Evolutionary conservation across 371 early-diverging fungal genomes (phyloP).

Genomic region (Mucor lusitanicus): DNA sequence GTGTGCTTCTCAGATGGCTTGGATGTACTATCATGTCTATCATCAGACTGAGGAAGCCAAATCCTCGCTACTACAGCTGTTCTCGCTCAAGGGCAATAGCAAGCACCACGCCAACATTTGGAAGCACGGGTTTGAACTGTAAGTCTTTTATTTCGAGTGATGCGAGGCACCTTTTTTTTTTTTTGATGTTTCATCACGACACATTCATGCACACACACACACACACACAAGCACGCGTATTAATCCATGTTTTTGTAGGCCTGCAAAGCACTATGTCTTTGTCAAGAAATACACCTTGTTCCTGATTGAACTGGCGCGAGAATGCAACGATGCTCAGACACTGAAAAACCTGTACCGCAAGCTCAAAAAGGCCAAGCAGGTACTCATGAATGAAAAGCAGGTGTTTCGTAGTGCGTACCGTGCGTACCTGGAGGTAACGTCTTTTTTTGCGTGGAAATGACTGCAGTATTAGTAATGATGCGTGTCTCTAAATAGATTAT

Average conservation of each 20-base stretch:
- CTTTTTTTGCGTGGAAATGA: neutral
- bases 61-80: constrained; percentile 53
- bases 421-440: constrained; percentile 38
- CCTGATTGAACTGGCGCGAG: constrained; percentile 56
- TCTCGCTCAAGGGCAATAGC: constrained; percentile 53
- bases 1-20: constrained; percentile 50
- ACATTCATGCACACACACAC: neutral
- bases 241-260: constrained; percentile 20
- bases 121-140: constrained; percentile 75
- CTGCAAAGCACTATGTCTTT: constrained; percentile 73
- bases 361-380: constrained; percentile 51
- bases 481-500: neutral
- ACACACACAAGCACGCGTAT: neutral
- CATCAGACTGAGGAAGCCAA: constrained; percentile 62
- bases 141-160: neutral
- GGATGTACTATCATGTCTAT: constrained; percentile 61
- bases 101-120: constrained; percentile 66
- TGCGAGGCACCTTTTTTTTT: neutral
- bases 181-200: neutral
- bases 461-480: neutral
- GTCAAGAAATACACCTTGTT: constrained; percentile 65
- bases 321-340: constrained; percentile 57
- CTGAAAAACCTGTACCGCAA: constrained; percentile 62
- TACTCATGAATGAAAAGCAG: constrained; percentile 53
- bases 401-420: constrained; percentile 51